These are phyloP conservation scores for Trichoderma lentiforme DNA, from an alignment of 2,329 filamentous ascomycete species.

Conservation along the genomic window DNA sequence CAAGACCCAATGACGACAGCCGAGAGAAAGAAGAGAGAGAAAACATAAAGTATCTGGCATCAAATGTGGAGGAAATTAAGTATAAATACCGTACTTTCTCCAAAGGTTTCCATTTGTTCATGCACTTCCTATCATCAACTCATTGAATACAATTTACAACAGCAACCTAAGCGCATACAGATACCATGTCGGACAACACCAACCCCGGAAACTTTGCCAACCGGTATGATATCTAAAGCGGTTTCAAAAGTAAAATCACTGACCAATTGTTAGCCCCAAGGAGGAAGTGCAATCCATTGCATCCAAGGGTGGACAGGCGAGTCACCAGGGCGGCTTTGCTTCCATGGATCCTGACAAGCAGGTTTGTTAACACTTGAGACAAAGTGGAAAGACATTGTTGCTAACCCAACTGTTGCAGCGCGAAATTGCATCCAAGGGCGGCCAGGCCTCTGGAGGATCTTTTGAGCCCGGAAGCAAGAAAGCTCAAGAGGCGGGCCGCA, in stretches of 20 bases:
- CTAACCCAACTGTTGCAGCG: constrained; percentile 32
- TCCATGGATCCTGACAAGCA: constrained; percentile 41
- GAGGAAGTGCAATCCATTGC: constrained; percentile 45
- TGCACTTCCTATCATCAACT: too few species aligned
- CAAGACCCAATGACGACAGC: background rate
- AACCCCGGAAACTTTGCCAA: constrained; percentile 32
- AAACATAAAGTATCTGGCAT: too few species aligned
- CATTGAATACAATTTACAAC: background rate
- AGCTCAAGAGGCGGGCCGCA: constrained; percentile 51
- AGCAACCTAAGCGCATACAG: background rate
- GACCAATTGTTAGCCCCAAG: constrained; percentile 26
- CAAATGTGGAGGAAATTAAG: background rate
- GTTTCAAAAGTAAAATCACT: background rate
- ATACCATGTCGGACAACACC: constrained; percentile 81
- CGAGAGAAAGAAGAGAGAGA: background rate
- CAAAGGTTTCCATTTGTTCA: rapidly evolving
- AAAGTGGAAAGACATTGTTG: background rate
- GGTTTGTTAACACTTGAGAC: constrained; percentile 27
- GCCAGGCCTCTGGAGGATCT: constrained; percentile 50
- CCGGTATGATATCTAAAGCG: constrained; percentile 18
- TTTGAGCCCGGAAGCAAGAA: constrained; percentile 53
- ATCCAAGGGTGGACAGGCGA: constrained; percentile 39
- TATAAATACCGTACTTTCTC: constrained; percentile 1
- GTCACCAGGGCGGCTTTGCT: constrained; percentile 38
- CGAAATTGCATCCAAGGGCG: constrained; percentile 54